phyloP scores from a whole-genome alignment of 345 rosid genomes.

The Diplotaxis tenuifolia region DNA sequence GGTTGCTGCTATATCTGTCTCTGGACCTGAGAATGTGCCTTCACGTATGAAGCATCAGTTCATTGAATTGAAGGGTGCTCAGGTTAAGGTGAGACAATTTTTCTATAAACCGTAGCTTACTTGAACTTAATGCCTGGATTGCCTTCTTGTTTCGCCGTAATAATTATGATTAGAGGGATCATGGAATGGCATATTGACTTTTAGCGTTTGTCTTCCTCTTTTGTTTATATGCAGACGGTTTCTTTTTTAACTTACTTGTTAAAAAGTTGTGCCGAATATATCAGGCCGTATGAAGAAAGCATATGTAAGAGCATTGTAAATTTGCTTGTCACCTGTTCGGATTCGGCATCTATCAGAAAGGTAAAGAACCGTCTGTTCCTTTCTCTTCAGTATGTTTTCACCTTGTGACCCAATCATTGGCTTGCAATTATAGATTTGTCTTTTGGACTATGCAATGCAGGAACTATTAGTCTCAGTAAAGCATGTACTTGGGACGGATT shows the following conservation, averaged over 20 bases:
- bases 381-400: slow-evolving; percentile 10
- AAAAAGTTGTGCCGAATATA: slow-evolving; percentile 94
- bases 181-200: slow-evolving; percentile 16
- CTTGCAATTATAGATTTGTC: slow-evolving; percentile 10
- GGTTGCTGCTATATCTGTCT: slow-evolving; percentile 95
- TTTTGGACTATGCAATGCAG: slow-evolving; percentile 48
- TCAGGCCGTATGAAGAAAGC: slow-evolving; percentile 92
- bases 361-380: slow-evolving; percentile 38
- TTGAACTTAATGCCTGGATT: background rate
- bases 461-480: slow-evolving; percentile 90
- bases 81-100: slow-evolving; percentile 80
- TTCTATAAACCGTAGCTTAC: slow-evolving; percentile 2
- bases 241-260: slow-evolving; percentile 91
- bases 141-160: background rate
- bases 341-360: slow-evolving; percentile 94
- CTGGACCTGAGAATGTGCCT: slow-evolving; percentile 89
- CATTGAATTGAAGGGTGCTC: slow-evolving; percentile 93
- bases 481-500: slow-evolving; percentile 97
- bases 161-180: background rate
- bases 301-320: slow-evolving; percentile 96
- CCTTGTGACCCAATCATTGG: background rate
- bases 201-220: slow-evolving; percentile 15
- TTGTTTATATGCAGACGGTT: slow-evolving; percentile 72
- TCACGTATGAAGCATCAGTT: slow-evolving; percentile 75
- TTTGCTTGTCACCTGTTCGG: slow-evolving; percentile 95